These are phyloP conservation scores for Albatrellus sp. DNA, from an alignment of 1,284 basidiomycete species.

Conservation along the genomic window DNA sequence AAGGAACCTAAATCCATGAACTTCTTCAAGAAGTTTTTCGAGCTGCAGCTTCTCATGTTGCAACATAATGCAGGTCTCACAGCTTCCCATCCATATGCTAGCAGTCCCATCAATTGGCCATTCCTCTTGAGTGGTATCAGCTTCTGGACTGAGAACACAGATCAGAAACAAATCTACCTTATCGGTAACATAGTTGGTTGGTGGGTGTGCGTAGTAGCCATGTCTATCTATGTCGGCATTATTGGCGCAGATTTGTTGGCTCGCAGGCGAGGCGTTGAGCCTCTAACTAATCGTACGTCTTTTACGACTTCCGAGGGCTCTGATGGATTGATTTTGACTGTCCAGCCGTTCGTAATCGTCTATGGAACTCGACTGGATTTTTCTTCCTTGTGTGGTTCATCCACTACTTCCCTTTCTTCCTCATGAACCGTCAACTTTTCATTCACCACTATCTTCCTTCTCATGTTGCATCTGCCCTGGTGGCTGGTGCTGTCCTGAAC, in stretches of 20 bases:
- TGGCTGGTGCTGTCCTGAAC: constrained; percentile 86
- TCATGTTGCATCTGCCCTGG: constrained; percentile 82
- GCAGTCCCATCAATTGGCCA: constrained; percentile 93
- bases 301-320: not conserved
- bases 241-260: constrained; percentile 83
- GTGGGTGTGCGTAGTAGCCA: constrained; percentile 83
- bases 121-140: constrained; percentile 92
- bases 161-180: constrained; percentile 89
- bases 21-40: constrained; percentile 92
- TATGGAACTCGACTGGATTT: constrained; percentile 93
- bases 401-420: constrained; percentile 96
- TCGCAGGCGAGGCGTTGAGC: constrained; percentile 72
- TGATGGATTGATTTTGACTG: constrained; percentile 7
- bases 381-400: constrained; percentile 91
- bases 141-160: constrained; percentile 89
- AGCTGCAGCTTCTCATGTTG: constrained; percentile 91
- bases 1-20: constrained; percentile 73
- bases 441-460: constrained; percentile 97
- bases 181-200: constrained; percentile 91
- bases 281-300: constrained; percentile 74
- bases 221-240: constrained; percentile 85
- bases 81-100: constrained; percentile 91
- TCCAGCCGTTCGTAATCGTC: constrained; percentile 76
- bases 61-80: constrained; percentile 97
- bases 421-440: constrained; percentile 95